These are phyloP conservation scores for Saccharomycopsis fermentans DNA, from an alignment of 805 yeast genomes.

Conservation along the genomic window DNA sequence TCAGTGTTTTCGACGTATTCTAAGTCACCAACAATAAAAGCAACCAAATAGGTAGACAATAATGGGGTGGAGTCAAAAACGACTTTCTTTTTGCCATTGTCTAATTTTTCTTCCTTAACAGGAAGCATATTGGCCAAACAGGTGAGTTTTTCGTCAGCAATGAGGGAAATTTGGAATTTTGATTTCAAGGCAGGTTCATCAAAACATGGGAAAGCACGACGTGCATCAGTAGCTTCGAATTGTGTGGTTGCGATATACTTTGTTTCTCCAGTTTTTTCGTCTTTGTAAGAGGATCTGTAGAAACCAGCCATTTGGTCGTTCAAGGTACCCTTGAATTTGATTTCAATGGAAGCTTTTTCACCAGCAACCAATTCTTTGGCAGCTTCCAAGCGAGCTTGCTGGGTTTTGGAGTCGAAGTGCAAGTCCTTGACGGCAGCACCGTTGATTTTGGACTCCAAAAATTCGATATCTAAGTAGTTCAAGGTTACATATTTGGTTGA, in stretches of 20 bases:
- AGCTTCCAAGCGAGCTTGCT: constrained; percentile 54
- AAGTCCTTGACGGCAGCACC: constrained; percentile 33
- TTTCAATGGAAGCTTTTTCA: constrained; percentile 34
- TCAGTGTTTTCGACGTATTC: constrained; percentile 57
- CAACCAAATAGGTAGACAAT: constrained; percentile 80
- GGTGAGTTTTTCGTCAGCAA: constrained; percentile 45
- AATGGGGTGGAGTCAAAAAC: constrained; percentile 65
- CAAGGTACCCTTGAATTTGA: constrained; percentile 51
- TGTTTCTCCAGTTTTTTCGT: constrained; percentile 42
- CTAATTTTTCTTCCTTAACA: constrained; percentile 35
- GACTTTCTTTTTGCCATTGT: constrained; percentile 43
- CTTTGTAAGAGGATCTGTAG: constrained; percentile 56
- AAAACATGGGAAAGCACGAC: constrained; percentile 79
- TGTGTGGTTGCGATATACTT: constrained; percentile 76
- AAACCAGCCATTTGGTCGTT: constrained; percentile 79
- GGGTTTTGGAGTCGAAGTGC: constrained; percentile 41
- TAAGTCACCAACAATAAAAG: constrained; percentile 75
- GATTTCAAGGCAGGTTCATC: constrained; percentile 81
- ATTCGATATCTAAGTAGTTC: constrained; percentile 56
- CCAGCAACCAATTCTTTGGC: constrained; percentile 32
- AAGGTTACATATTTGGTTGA: constrained; percentile 37
- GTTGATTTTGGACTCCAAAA: constrained; percentile 37
- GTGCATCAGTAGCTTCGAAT: constrained; percentile 80
- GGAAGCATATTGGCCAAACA: constrained; percentile 66
- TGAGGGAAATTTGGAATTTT: constrained; percentile 51